These are phyloP conservation scores for Vaccinium myrtillus DNA, from an alignment of 148 eudicot species.

Conservation along the genomic window DNA sequence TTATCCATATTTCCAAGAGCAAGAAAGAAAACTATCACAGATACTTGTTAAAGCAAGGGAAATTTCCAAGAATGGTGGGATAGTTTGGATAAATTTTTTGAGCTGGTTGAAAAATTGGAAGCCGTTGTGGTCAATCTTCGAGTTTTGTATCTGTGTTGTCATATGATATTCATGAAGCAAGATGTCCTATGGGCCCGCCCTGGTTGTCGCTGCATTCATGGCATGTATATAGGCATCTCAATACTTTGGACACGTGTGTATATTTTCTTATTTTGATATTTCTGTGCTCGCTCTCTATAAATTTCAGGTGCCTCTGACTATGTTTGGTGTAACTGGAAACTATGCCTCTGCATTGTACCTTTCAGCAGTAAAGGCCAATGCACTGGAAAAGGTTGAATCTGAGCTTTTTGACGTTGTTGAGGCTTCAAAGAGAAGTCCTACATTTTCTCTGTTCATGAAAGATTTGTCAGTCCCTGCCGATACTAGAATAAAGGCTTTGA, in stretches of 20 bases:
- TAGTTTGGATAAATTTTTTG: background rate
- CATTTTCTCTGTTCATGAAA: constrained; percentile 71
- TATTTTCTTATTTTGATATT: background rate
- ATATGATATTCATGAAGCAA: background rate
- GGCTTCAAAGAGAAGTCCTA: constrained; percentile 58
- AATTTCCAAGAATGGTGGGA: background rate
- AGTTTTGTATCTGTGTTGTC: background rate
- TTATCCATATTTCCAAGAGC: background rate
- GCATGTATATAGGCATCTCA: background rate
- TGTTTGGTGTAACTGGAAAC: constrained; percentile 83
- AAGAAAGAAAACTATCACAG: constrained; percentile 1
- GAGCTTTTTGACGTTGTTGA: constrained; percentile 65
- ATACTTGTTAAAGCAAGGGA: background rate
- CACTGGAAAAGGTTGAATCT: constrained; percentile 70
- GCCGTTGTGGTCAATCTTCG: background rate
- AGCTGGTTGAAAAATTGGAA: background rate
- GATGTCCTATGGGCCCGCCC: background rate
- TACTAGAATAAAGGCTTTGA: constrained; percentile 60
- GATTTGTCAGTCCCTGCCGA: constrained; percentile 57
- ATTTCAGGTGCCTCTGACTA: constrained; percentile 63
- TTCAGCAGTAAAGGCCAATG: constrained; percentile 60
- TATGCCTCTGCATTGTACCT: constrained; percentile 82
- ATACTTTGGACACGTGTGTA: background rate
- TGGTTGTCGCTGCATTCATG: background rate
- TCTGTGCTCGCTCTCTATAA: constrained; percentile 5